Percentiles rank a stretch among this genome's conserved stretches.
Conservation (phyloP, 1,139 yeast species). For the Pichia sp. region DNA sequence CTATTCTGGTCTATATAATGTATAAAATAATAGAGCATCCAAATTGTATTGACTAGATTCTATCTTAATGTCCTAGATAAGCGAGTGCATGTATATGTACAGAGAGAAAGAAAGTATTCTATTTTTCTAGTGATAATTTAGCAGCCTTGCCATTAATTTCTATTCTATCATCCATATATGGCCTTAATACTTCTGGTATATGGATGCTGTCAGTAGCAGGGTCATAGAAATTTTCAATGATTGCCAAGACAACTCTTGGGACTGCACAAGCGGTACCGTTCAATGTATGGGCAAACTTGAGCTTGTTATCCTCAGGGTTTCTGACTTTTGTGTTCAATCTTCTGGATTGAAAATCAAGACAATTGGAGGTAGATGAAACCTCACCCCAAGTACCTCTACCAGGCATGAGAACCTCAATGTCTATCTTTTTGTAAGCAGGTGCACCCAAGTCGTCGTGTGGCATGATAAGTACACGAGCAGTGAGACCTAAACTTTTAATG, state of each 20-base stretch:
- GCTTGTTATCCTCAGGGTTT: constrained; percentile 26
- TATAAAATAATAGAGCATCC: background rate
- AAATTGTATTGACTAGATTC: no score
- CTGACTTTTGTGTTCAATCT: constrained; percentile 65
- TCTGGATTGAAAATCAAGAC: constrained; percentile 88
- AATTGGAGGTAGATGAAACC: constrained; percentile 83
- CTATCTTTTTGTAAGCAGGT: constrained; percentile 88
- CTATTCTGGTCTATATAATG: background rate
- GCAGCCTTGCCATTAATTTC: background rate
- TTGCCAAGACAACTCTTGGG: constrained; percentile 84
- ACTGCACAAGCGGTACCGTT: constrained; percentile 97
- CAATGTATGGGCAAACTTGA: constrained; percentile 68
- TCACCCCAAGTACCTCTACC: constrained; percentile 94
- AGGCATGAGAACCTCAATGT: constrained; percentile 98
- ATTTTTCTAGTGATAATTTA: no score
- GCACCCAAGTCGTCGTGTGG: constrained; percentile 90
- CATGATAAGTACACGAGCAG: constrained; percentile 81
- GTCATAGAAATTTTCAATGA: constrained; percentile 80
- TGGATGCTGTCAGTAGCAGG: constrained; percentile 47
- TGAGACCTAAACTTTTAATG: constrained; percentile 62
- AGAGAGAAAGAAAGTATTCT: background rate
- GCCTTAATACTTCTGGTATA: constrained; percentile 66
- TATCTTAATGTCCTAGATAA: no score
- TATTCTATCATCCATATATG: constrained; percentile 56
- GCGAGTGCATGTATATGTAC: background rate